These are phyloP conservation scores for Pilaira anomala DNA, from an alignment of 192 early-diverging fungal species.

Conservation along the genomic window DNA sequence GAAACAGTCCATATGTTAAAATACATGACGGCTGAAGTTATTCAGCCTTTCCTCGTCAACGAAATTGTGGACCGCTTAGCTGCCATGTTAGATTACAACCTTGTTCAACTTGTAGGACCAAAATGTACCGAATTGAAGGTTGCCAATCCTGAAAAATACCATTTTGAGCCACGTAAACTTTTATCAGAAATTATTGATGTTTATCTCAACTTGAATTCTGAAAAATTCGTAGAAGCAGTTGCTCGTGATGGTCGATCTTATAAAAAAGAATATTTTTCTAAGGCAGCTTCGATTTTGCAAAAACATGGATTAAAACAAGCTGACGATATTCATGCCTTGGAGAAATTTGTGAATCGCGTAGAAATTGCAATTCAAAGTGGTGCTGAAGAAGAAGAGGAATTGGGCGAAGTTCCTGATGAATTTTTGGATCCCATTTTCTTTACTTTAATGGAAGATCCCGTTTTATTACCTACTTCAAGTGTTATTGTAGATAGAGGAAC, in stretches of 20 bases:
- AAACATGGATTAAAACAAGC: slow-evolving; percentile 61
- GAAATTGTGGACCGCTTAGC: slow-evolving; percentile 92
- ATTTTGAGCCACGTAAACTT: slow-evolving; percentile 81
- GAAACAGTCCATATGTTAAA: slow-evolving; percentile 93
- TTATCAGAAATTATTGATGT: slow-evolving; percentile 83
- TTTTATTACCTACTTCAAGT: slow-evolving; percentile 80
- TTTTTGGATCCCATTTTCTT: slow-evolving; percentile 87
- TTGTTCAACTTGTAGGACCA: slow-evolving; percentile 86
- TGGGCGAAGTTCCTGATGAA: slow-evolving; percentile 83
- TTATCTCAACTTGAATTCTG: slow-evolving; percentile 70
- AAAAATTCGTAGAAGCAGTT: slow-evolving; percentile 74
- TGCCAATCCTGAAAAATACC: slow-evolving; percentile 64
- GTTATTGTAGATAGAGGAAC: slow-evolving; percentile 83
- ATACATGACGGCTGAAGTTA: slow-evolving; percentile 76
- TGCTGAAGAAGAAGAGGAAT: slow-evolving; percentile 70
- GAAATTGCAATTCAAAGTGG: slow-evolving; percentile 64
- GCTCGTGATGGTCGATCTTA: slow-evolving; percentile 86
- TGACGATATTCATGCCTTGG: slow-evolving; percentile 61
- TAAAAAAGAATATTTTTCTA: slow-evolving; percentile 68
- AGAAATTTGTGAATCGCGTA: slow-evolving; percentile 68
- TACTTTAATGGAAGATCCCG: slow-evolving; percentile 92
- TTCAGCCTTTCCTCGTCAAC: slow-evolving; percentile 79
- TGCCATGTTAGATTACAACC: slow-evolving; percentile 97
- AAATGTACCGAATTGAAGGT: slow-evolving; percentile 89
- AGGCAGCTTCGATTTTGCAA: slow-evolving; percentile 68